Conservation (phyloP, 2,329 filamentous ascomycete species). For the Colletotrichum tropicale region DNA sequence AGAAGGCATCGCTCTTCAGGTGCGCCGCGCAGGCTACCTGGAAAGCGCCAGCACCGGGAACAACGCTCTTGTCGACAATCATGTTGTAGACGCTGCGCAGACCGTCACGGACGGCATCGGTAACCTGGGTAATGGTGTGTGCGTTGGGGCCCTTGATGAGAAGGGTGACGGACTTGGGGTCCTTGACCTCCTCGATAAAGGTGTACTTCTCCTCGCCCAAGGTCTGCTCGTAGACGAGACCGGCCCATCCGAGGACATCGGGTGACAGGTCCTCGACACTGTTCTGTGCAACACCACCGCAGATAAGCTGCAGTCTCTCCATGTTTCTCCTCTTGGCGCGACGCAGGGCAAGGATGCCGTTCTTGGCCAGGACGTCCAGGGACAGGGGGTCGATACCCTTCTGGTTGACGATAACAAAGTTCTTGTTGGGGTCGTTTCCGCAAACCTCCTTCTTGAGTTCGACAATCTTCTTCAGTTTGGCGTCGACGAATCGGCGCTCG, state of each 20-base stretch:
- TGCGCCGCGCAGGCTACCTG: constrained; percentile 91
- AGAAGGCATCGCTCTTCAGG: constrained; percentile 84
- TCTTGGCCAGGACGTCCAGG: constrained; percentile 95
- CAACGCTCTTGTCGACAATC: constrained; percentile 96
- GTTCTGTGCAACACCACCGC: constrained; percentile 91
- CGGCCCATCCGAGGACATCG: constrained; percentile 93
- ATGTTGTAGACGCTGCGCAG: constrained; percentile 98
- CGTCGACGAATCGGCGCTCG: constrained; percentile 92
- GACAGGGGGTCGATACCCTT: constrained; percentile 98
- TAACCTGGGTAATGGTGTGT: constrained; percentile 96
- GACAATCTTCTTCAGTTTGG: constrained; percentile 96
- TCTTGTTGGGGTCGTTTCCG: constrained; percentile 89
- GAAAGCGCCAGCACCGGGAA: constrained; percentile 94
- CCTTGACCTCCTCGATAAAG: constrained; percentile 98
- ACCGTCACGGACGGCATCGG: constrained; percentile 93
- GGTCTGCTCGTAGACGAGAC: constrained; percentile 95
- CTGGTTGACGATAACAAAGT: constrained; percentile 98
- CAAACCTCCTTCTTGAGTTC: constrained; percentile 98
- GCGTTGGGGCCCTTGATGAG: constrained; percentile 97
- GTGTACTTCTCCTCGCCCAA: constrained; percentile 99
- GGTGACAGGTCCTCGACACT: constrained; percentile 91
- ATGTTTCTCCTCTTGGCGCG: constrained; percentile 98
- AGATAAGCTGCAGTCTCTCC: constrained; percentile 95
- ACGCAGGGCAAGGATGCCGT: constrained; percentile 92
- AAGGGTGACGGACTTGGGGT: constrained; percentile 95